Percentiles rank a stretch among this genome's conserved stretches.
These are phyloP conservation scores for Trametes cingulata DNA, from an alignment of 768 basidiomycete species.

Conservation along the genomic window DNA sequence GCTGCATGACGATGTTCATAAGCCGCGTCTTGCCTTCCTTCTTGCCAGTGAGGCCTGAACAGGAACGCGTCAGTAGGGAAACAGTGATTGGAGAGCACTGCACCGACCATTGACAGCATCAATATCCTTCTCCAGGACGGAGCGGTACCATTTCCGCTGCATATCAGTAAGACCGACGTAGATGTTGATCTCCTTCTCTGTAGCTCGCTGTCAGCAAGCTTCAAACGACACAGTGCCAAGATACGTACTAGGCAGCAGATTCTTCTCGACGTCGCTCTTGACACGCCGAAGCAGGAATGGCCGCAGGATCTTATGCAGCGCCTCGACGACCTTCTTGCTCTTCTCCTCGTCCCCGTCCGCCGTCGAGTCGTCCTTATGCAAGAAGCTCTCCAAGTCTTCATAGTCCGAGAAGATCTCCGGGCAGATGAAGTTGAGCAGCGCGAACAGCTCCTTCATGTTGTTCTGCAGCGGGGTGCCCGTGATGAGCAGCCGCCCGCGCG, in stretches of 20 bases:
- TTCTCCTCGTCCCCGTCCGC: constrained; percentile 75
- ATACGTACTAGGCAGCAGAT: constrained; percentile 78
- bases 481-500: constrained; percentile 87
- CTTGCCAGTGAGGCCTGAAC: constrained; percentile 83
- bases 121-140: constrained; percentile 95
- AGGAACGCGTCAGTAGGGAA: not conserved
- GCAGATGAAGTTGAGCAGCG: constrained; percentile 91
- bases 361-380: constrained; percentile 81
- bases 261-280: constrained; percentile 97
- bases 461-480: constrained; percentile 98
- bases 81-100: too few species aligned
- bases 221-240: not conserved
- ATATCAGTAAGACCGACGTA: constrained; percentile 96
- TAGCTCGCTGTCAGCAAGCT: not conserved
- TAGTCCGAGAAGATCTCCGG: constrained; percentile 95
- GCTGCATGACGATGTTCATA: constrained; percentile 99
- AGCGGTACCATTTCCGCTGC: constrained; percentile 98
- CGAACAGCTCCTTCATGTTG: constrained; percentile 93
- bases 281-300: constrained; percentile 94
- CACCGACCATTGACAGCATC: constrained; percentile 90
- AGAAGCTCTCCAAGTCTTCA: constrained; percentile 88
- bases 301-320: constrained; percentile 92
- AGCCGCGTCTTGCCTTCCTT: constrained; percentile 97
- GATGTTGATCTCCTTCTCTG: constrained; percentile 98
- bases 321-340: constrained; percentile 93